phyloP scores from a whole-genome alignment of 23 red algal genomes.

The Gracilaria domingensis region DNA sequence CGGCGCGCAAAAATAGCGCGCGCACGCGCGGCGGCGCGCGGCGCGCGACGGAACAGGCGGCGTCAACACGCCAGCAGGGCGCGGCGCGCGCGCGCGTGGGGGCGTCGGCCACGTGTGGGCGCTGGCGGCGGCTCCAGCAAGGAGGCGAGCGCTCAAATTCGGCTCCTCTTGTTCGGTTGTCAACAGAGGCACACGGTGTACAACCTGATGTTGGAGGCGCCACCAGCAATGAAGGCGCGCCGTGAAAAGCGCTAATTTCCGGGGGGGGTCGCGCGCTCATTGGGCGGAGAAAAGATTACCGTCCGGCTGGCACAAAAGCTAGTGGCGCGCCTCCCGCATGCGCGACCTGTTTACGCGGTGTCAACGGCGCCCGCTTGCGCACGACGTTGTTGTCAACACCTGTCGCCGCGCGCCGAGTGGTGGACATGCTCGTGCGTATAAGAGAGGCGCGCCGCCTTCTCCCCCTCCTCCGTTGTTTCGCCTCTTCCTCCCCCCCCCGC shows the following conservation, averaged over 20 bases:
- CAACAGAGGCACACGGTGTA: constrained; percentile 9
- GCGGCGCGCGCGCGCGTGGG: background rate
- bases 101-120: background rate
- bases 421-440: background rate
- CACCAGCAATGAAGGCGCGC: background rate
- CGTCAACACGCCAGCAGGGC: constrained; percentile 14
- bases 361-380: background rate
- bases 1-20: background rate
- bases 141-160: background rate
- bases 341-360: constrained; percentile 11
- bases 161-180: constrained; percentile 14
- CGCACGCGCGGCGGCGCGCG: background rate
- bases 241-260: constrained; percentile 1
- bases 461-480: background rate
- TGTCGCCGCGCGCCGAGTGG: background rate
- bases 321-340: background rate
- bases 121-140: background rate
- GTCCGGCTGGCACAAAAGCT: constrained; percentile 2
- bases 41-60: background rate
- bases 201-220: background rate
- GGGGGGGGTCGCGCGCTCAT: background rate
- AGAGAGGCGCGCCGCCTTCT: background rate
- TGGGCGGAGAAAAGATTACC: background rate
- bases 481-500: background rate
- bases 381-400: constrained; percentile 27